phyloP scores from a whole-genome alignment of 371 early-diverging fungal genomes.

The Blakeslea trispora region DNA sequence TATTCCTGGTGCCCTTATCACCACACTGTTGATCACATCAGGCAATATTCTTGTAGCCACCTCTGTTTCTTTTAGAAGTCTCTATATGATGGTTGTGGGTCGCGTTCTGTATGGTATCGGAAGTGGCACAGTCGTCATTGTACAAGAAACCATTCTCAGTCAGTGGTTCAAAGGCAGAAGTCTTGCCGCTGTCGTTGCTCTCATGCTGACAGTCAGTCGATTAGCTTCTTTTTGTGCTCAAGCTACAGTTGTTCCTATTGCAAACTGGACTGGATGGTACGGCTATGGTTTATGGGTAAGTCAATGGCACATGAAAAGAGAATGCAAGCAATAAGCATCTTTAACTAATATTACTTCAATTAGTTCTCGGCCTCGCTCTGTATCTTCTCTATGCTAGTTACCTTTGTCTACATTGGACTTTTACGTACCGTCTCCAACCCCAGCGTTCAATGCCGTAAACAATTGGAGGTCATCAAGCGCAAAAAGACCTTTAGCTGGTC shows the following conservation, averaged over 20 bases:
- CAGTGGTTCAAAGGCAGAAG: constrained; percentile 76
- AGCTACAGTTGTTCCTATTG: constrained; percentile 69
- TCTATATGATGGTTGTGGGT: constrained; percentile 65
- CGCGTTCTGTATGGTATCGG: constrained; percentile 74
- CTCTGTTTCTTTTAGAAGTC: constrained; percentile 55
- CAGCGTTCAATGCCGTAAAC: constrained; percentile 28
- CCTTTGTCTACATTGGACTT: constrained; percentile 59
- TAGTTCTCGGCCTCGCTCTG: constrained; percentile 64
- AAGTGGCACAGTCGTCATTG: constrained; percentile 69
- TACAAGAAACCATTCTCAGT: constrained; percentile 72
- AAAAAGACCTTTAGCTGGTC: constrained; percentile 65
- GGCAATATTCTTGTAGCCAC: constrained; percentile 67
- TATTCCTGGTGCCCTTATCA: constrained; percentile 64
- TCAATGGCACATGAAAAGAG: constrained; percentile 48
- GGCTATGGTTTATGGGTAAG: constrained; percentile 74
- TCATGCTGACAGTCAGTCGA: constrained; percentile 69
- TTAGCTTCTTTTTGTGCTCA: constrained; percentile 69
- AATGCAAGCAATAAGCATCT: no score
- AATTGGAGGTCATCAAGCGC: constrained; percentile 46
- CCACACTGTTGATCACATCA: constrained; percentile 60
- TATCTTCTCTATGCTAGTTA: constrained; percentile 60
- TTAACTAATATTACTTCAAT: not conserved
- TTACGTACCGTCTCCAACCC: constrained; percentile 33
- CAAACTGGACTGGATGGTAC: constrained; percentile 64
- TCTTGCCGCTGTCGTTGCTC: constrained; percentile 62